A percentile compares a stretch with the other conserved stretches of the same genome.
These are phyloP conservation scores for Epichloe gansuensis DNA, from an alignment of 2,329 filamentous ascomycete species.

Conservation along the genomic window DNA sequence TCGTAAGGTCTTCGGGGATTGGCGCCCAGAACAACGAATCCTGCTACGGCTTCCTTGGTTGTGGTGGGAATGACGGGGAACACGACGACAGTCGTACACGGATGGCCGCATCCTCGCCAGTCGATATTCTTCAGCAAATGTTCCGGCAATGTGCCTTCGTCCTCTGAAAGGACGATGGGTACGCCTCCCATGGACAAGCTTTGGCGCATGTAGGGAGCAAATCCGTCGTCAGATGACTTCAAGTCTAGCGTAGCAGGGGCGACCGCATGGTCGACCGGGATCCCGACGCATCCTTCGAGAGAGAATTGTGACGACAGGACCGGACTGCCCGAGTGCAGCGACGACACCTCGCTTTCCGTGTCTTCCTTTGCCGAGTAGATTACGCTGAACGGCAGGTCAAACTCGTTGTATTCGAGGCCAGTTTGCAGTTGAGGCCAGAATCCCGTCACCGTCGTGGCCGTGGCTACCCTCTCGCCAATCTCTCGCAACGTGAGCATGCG, in stretches of 20 bases:
- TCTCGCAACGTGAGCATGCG: slow-evolving; percentile 69
- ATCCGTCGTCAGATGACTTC: slow-evolving; percentile 55
- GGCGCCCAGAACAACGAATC: slow-evolving; percentile 65
- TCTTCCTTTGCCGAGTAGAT: slow-evolving; percentile 67
- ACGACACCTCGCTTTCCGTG: slow-evolving; percentile 56
- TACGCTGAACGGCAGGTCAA: slow-evolving; percentile 63
- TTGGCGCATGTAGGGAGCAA: slow-evolving; percentile 63
- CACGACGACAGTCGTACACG: slow-evolving; percentile 57
- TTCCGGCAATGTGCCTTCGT: slow-evolving; percentile 50
- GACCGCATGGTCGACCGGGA: slow-evolving; percentile 49
- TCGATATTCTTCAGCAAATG: slow-evolving; percentile 53
- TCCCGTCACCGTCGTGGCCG: slow-evolving; percentile 55
- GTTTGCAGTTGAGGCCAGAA: slow-evolving; percentile 62
- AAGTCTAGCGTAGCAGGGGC: slow-evolving; percentile 54
- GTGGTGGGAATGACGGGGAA: slow-evolving; percentile 69
- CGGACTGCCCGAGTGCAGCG: slow-evolving; percentile 54
- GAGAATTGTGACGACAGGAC: slow-evolving; percentile 48
- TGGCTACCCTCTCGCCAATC: slow-evolving; percentile 61
- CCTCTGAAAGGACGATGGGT: slow-evolving; percentile 55
- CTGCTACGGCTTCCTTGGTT: slow-evolving; percentile 56
- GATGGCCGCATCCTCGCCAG: slow-evolving; percentile 59
- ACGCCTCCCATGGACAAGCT: slow-evolving; percentile 53
- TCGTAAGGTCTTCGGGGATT: slow-evolving; percentile 72
- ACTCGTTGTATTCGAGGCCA: slow-evolving; percentile 60
- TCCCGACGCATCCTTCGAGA: slow-evolving; percentile 61